A percentile compares a stretch with the other conserved stretches of the same genome.
These are phyloP conservation scores for Sugiyamaella pinicola DNA, from an alignment of 1,139 yeast species.

Conservation along the genomic window DNA sequence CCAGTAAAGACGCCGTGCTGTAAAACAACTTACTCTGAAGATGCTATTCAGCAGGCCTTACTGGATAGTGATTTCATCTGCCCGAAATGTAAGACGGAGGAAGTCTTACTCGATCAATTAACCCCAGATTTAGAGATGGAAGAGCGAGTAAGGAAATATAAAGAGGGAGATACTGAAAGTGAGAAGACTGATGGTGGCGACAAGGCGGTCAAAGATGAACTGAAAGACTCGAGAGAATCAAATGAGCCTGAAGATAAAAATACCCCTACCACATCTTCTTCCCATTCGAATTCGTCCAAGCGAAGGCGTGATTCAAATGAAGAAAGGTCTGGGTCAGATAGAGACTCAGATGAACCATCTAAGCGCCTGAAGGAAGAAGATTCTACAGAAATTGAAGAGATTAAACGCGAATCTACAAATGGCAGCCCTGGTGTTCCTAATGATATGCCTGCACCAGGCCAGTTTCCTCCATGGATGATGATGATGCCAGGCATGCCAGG, in stretches of 20 bases:
- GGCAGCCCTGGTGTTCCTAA: slow-evolving; percentile 29
- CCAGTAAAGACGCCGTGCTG: slow-evolving; percentile 95
- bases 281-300: slow-evolving; percentile 9
- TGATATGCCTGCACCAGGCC: slow-evolving; percentile 26
- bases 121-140: slow-evolving; percentile 62
- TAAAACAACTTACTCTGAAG: slow-evolving; percentile 57
- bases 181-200: slow-evolving; percentile 3
- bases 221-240: slow-evolving; percentile 12
- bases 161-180: slow-evolving; percentile 33
- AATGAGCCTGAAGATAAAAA: slow-evolving; percentile 2
- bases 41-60: slow-evolving; percentile 67
- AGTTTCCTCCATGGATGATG: slow-evolving; percentile 24
- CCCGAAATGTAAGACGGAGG: slow-evolving; percentile 79
- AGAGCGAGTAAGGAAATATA: slow-evolving; percentile 54
- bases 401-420: slow-evolving; percentile 15
- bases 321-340: slow-evolving; percentile 5
- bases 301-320: slow-evolving; percentile 15
- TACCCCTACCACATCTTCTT: too few species aligned
- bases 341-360: slow-evolving; percentile 9
- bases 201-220: slow-evolving; percentile 24
- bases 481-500: slow-evolving; percentile 31
- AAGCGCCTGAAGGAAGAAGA: slow-evolving; percentile 12
- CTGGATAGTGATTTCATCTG: slow-evolving; percentile 87
- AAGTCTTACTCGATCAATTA: slow-evolving; percentile 73
- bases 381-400: slow-evolving; percentile 12